Evolutionary conservation across 257 asterid genomes (phyloP).

Genomic region (Anisodus acutangulus): DNA sequence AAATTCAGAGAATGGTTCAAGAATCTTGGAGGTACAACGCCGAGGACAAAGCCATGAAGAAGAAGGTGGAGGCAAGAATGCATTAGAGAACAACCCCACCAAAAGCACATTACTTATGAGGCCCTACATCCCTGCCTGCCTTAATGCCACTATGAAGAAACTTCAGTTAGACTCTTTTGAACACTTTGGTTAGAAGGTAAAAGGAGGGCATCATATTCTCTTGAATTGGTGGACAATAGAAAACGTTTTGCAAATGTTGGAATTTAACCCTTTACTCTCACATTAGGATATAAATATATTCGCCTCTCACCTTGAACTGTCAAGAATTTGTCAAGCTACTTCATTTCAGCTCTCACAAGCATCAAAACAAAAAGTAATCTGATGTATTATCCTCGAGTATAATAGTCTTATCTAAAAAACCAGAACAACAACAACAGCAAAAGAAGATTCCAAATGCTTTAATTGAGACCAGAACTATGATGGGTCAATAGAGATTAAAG

Average conservation of each 20-base stretch:
- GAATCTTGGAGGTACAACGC: slow-evolving; percentile 49
- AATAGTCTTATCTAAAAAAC: neutral
- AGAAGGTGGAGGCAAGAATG: slow-evolving; percentile 53
- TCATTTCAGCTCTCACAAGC: neutral
- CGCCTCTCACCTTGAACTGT: neutral
- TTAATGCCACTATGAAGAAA: slow-evolving; percentile 28
- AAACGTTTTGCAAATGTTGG: neutral
- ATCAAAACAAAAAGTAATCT: neutral
- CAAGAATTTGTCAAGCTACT: neutral
- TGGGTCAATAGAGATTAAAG: slow-evolving; percentile 2
- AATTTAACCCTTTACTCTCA: neutral
- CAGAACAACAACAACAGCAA: neutral
- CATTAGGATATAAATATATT: neutral
- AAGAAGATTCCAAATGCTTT: slow-evolving; percentile 9
- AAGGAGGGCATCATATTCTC: neutral
- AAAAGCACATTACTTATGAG: slow-evolving; percentile 38
- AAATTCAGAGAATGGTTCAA: slow-evolving; percentile 50
- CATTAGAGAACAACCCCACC: slow-evolving; percentile 53
- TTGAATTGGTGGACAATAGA: neutral
- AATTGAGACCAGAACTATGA: neutral
- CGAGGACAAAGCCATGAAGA: slow-evolving; percentile 53
- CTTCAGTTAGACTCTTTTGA: slow-evolving; percentile 22
- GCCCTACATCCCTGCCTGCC: too few relatives aligned
- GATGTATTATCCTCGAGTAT: too few relatives aligned
- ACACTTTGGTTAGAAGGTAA: slow-evolving; percentile 2